Evolutionary conservation across 163 green algal species (phyloP).

Genomic region (Chloromonas sp.): DNA sequence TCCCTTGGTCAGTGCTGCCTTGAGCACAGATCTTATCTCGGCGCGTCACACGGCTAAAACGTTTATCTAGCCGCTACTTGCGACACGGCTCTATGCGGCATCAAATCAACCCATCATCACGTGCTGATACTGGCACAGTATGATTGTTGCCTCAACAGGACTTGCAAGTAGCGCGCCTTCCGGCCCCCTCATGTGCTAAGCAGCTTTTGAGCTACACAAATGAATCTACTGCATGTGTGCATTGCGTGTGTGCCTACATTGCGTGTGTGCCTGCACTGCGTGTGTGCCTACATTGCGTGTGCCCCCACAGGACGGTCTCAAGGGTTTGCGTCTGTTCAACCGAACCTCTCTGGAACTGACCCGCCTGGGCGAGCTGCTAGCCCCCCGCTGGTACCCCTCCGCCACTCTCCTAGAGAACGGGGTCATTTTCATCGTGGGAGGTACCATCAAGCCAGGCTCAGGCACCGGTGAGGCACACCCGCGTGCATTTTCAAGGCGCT

Average conservation of each 20-base stretch:
- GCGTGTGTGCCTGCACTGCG: neutral
- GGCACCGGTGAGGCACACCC: neutral
- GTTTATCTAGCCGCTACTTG: neutral
- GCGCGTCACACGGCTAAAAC: neutral
- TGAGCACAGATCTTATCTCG: neutral
- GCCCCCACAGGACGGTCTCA: conserved; percentile 10
- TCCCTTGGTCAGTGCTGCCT: neutral
- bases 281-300: neutral
- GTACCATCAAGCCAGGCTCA: conserved; percentile 15
- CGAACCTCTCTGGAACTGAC: conserved; percentile 11
- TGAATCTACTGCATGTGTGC: neutral
- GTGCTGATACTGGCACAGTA: neutral
- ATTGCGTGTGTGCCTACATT: neutral
- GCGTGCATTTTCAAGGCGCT: too few relatives aligned
- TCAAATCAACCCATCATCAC: neutral
- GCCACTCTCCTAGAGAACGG: conserved; percentile 19
- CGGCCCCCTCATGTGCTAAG: too few relatives aligned
- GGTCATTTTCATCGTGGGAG: conserved; percentile 18
- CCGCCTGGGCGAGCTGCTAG: conserved; percentile 15
- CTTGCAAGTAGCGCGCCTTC: too few relatives aligned
- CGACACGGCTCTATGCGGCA: neutral
- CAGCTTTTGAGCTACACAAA: neutral
- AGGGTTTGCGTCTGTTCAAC: conserved; percentile 18
- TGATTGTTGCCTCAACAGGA: neutral
- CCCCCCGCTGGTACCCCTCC: conserved; percentile 27